Evolutionary conservation across 345 rosid genomes (phyloP).

Genomic region (Garcia nutans): DNA sequence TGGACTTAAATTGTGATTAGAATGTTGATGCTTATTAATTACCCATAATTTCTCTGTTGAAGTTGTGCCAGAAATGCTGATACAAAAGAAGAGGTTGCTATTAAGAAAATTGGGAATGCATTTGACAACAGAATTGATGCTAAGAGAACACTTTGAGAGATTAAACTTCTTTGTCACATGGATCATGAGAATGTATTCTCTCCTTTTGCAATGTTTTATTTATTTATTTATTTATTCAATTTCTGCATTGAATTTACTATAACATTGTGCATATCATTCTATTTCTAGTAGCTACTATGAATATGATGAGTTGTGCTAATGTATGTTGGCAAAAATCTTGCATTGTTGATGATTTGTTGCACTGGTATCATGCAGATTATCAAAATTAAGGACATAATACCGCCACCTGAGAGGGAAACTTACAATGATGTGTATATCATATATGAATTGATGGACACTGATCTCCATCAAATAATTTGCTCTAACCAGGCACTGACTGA

Average conservation of each 20-base stretch:
- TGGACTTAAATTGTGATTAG: neutral
- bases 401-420: constrained; percentile 19
- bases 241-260: neutral
- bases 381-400: constrained; percentile 28
- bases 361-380: constrained; percentile 16
- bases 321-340: neutral
- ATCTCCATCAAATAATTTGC: constrained; percentile 22
- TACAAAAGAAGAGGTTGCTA: constrained; percentile 29
- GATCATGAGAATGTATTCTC: constrained; percentile 73
- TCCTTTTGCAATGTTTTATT: too few species aligned
- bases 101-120: constrained; percentile 34
- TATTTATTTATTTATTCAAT: too few species aligned
- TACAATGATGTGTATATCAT: constrained; percentile 27
- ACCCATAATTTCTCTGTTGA: neutral
- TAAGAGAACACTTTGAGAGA: constrained; percentile 92
- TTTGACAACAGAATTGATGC: constrained; percentile 74
- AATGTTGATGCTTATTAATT: neutral
- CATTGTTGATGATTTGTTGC: neutral
- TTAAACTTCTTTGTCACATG: constrained; percentile 87
- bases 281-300: too few species aligned
- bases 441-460: constrained; percentile 29
- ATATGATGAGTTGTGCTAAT: too few species aligned
- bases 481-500: constrained; percentile 24
- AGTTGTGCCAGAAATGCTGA: constrained; percentile 29
- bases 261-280: neutral